Conservation (phyloP, 2,329 filamentous ascomycete genomes). For the Trichoderma brevicompactum region DNA sequence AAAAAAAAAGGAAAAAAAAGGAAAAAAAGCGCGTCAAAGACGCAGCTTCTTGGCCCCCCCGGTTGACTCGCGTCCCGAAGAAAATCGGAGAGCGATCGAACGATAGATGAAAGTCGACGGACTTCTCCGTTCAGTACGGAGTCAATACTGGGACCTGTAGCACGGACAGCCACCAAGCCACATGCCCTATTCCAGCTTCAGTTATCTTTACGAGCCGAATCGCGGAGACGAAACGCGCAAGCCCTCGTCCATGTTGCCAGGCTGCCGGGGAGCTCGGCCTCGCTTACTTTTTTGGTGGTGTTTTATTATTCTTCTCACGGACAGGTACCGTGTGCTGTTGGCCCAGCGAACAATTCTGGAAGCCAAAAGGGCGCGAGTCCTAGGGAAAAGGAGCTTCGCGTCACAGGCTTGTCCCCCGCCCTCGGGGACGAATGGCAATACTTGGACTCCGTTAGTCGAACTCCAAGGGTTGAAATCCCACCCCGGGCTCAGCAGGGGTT, state of each 20-base stretch:
- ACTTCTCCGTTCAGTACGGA: conserved; percentile 22
- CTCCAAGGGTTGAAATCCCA: neutral
- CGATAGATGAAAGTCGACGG: conserved; percentile 15
- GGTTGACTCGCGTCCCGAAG: conserved; percentile 7
- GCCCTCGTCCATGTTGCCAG: neutral
- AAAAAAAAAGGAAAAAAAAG: neutral
- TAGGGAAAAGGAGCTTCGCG: conserved; percentile 17
- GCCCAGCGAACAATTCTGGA: neutral
- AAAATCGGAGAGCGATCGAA: conserved; percentile 15
- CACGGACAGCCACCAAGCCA: neutral
- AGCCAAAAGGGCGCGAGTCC: neutral
- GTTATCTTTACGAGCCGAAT: conserved; percentile 16
- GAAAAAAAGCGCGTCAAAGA: conserved; percentile 1
- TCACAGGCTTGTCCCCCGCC: neutral
- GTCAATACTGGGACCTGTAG: neutral
- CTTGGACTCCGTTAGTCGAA: neutral
- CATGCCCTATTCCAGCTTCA: conserved; percentile 2
- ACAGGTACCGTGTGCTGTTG: neutral
- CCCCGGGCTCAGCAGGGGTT: neutral
- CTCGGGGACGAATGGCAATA: neutral
- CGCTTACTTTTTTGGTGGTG: neutral
- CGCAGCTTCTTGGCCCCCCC: neutral
- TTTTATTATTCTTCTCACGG: neutral
- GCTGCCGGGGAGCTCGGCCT: conserved; percentile 2
- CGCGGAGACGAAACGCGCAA: conserved; percentile 25